phyloP scores from a whole-genome alignment of 2,329 filamentous ascomycete genomes.

The Rutstroemia sp. region DNA sequence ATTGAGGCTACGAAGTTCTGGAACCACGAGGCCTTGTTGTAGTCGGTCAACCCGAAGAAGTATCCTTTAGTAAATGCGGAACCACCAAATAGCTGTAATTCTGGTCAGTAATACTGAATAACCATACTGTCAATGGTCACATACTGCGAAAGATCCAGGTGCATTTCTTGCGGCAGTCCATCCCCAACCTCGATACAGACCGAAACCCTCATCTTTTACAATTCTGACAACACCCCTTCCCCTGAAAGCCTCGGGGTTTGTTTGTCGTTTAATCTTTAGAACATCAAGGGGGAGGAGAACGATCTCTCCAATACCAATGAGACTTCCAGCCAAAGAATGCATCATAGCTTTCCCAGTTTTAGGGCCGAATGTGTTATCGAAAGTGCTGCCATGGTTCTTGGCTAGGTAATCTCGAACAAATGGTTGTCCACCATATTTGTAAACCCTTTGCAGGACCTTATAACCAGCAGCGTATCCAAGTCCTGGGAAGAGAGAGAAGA shows the following conservation, averaged over 20 bases:
- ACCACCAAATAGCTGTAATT: constrained; percentile 77
- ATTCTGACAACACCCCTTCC: constrained; percentile 88
- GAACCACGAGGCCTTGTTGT: constrained; percentile 89
- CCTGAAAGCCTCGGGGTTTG: constrained; percentile 95
- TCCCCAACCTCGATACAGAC: constrained; percentile 89
- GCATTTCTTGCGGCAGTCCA: constrained; percentile 98
- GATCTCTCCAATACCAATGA: constrained; percentile 97
- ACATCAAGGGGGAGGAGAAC: constrained; percentile 91
- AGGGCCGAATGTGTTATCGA: constrained; percentile 86
- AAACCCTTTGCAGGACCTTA: constrained; percentile 93
- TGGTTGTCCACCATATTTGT: constrained; percentile 98
- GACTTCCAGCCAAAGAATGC: constrained; percentile 90
- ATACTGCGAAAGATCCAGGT: constrained; percentile 89
- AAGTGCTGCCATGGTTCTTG: constrained; percentile 70
- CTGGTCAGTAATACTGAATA: constrained; percentile 11
- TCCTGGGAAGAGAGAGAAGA: constrained; percentile 93
- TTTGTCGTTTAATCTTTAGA: constrained; percentile 99
- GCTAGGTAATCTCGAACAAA: constrained; percentile 86
- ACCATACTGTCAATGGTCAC: constrained; percentile 32
- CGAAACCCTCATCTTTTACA: constrained; percentile 87
- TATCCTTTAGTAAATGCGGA: constrained; percentile 98
- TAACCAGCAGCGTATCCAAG: constrained; percentile 96
- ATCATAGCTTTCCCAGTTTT: constrained; percentile 97
- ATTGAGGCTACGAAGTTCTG: constrained; percentile 98
- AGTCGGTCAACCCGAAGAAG: constrained; percentile 80